Evolutionary conservation across 2,329 filamentous ascomycete genomes (phyloP).

Genomic region (Penicillium sp.): DNA sequence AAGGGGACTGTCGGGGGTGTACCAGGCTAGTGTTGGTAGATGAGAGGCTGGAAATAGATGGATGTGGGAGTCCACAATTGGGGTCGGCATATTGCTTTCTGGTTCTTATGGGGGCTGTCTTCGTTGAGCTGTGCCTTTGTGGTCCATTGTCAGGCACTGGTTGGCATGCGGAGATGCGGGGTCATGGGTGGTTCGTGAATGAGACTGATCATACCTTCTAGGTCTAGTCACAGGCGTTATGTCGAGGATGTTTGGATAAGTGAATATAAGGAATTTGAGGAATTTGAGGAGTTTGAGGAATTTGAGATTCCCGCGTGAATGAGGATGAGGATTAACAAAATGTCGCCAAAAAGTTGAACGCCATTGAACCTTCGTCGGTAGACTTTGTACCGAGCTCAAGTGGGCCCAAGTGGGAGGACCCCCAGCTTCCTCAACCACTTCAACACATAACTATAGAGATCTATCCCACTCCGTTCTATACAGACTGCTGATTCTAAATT

Average conservation of each 20-base stretch:
- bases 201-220: neutral
- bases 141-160: neutral
- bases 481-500: neutral
- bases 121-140: neutral
- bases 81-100: constrained; percentile 28
- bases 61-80: constrained; percentile 87
- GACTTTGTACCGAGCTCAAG: constrained; percentile 10
- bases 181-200: neutral
- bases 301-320: neutral
- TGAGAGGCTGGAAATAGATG: constrained; percentile 79
- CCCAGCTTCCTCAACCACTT: neutral
- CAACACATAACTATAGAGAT: neutral
- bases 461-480: neutral
- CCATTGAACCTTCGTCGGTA: neutral
- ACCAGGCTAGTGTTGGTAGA: constrained; percentile 69
- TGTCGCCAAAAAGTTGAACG: neutral
- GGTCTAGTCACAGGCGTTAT: neutral
- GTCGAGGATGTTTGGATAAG: neutral
- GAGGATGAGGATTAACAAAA: neutral
- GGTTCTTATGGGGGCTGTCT: neutral
- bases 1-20: constrained; percentile 60
- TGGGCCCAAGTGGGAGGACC: neutral
- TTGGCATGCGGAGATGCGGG: constrained; percentile 4
- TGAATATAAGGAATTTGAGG: too few relatives aligned
- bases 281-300: too few relatives aligned